Conservation (phyloP, 139 green algal species). For the Volvox reticuliferus region DNA sequence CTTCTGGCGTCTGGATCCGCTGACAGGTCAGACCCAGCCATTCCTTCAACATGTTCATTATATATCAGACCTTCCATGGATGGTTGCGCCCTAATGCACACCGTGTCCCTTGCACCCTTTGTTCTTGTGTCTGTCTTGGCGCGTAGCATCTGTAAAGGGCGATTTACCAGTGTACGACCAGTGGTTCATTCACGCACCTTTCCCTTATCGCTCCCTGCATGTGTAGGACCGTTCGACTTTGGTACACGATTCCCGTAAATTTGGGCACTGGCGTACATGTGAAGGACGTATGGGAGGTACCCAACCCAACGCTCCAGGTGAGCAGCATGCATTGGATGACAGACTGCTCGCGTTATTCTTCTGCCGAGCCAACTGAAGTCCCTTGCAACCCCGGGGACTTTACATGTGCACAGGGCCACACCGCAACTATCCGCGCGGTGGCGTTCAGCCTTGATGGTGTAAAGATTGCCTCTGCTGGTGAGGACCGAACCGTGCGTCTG, state of each 20-base stretch:
- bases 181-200: too few species aligned
- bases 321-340: background rate
- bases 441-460: conserved; percentile 22
- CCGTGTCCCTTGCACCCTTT: too few species aligned
- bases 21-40: background rate
- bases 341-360: too few species aligned
- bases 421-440: conserved; percentile 2
- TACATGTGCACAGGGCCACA: conserved; percentile 7
- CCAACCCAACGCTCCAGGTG: conserved; percentile 25
- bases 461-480: conserved; percentile 29
- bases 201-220: too few species aligned
- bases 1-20: conserved; percentile 17
- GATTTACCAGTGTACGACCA: too few species aligned
- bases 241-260: background rate
- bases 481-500: conserved; percentile 32
- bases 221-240: conserved; percentile 27
- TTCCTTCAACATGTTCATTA: too few species aligned
- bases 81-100: too few species aligned
- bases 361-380: background rate
- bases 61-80: too few species aligned
- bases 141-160: too few species aligned
- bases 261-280: background rate
- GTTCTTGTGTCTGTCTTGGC: too few species aligned
- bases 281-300: background rate
- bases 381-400: background rate